Evolutionary conservation across 75 land plant species (phyloP).

Genomic region (Pinus albicaulis): DNA sequence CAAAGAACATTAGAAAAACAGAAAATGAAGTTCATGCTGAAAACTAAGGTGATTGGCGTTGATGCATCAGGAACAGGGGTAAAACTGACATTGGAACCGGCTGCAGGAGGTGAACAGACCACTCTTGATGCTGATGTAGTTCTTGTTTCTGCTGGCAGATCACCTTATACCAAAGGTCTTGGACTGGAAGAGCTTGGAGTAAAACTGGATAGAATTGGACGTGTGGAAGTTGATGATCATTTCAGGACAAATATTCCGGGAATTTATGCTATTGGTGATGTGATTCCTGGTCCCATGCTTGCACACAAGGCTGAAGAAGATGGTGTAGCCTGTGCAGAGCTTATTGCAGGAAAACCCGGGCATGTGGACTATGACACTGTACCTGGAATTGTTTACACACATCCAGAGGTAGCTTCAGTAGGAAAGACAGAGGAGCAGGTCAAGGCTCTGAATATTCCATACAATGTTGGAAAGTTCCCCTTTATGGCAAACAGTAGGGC

Average conservation of each 20-base stretch:
- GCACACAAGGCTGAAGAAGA: constrained; percentile 99
- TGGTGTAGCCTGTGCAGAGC: constrained; percentile 94
- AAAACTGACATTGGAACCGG: constrained; percentile 77
- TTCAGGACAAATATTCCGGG: constrained; percentile 80
- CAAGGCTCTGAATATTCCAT: constrained; percentile 65
- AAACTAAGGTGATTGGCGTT: constrained; percentile 91
- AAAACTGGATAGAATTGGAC: constrained; percentile 83
- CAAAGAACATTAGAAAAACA: constrained; percentile 93
- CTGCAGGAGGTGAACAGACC: constrained; percentile 84
- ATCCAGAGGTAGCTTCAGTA: constrained; percentile 93
- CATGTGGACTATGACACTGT: constrained; percentile 97
- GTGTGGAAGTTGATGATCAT: constrained; percentile 65
- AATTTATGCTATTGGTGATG: constrained; percentile 94
- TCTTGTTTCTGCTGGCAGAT: constrained; percentile 88
- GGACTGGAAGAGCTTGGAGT: constrained; percentile 86
- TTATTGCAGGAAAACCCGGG: constrained; percentile 88
- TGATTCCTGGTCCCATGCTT: constrained; percentile 97
- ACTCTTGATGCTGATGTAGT: constrained; percentile 90
- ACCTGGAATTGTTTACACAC: constrained; percentile 94
- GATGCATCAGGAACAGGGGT: constrained; percentile 68
- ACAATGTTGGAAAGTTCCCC: constrained; percentile 89
- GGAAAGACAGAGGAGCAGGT: constrained; percentile 98
- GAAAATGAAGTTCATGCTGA: constrained; percentile 94
- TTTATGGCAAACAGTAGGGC: constrained; percentile 97
- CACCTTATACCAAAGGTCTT: constrained; percentile 80